Evolutionary conservation across 2,329 filamentous ascomycete genomes (phyloP), one percentile per base, ranked within the genome.

Genomic region (Mycogone perniciosa): DNA sequence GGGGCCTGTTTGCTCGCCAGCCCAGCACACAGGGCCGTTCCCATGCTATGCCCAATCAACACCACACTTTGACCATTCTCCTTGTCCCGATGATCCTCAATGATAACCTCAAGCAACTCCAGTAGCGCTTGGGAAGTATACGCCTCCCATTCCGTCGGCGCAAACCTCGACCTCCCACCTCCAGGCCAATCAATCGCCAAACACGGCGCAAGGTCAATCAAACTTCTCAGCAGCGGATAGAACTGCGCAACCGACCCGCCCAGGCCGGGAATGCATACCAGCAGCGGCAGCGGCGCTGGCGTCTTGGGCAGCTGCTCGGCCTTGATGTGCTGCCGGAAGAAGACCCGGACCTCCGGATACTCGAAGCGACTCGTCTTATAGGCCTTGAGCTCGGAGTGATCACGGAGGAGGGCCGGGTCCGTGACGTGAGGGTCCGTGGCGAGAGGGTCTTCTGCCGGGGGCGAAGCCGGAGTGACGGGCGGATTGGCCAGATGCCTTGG

Each of bases 221-320:
- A 76, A 66, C 88, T 93, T 20, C 82, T 86, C 11, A 97, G 71
- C 5, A 97, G 72, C 31, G 87, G 82, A 50, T 88, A 80, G 64
- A 96, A 97, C 63, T 97, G 93, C 8, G 89, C 86, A 27, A 90
- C 79, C 1, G 89, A 95, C 44, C 93, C 93, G n/a, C 92, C 93
- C 7, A 97, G 77, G 1, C 93, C 93, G 63, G 97, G 93, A 51
- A 97, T 76, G 64, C 95, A 96, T 40, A 97, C 90, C 4, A 97
- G 72, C 7, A 99, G 72, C 1, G 93, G 93, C 8, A 96, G 71
- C 0, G 88, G 84, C 0, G 80, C 77, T 1, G 89, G 88, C 54
- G 83, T 76, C 39, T 75, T 78, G 3, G 89, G 89, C 4, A 97
- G 76, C 65, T 93, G 88, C 53, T 84, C 80, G n/a, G 85, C 82